A percentile compares a stretch with the other conserved stretches of the same genome.
phyloP scores from a whole-genome alignment of 192 early-diverging fungal genomes.

The Coemansia asiatica region DNA sequence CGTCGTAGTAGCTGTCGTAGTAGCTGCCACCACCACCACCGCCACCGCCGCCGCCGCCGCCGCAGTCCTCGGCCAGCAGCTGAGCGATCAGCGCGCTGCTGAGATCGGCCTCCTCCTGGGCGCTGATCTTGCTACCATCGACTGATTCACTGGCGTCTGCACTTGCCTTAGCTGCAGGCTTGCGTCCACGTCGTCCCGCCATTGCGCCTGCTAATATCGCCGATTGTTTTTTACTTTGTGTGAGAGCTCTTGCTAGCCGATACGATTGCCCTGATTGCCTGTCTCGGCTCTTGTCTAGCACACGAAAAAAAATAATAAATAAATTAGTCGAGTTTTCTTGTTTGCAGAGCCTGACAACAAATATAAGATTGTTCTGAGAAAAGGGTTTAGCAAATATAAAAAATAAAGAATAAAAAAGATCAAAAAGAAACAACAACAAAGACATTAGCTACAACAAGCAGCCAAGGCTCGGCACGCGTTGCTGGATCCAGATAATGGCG shows the following conservation, averaged over 20 bases:
- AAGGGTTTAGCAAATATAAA: background rate
- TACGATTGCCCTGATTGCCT: too few relatives aligned
- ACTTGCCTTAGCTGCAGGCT: background rate
- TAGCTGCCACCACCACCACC: constrained; percentile 51
- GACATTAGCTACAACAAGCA: background rate
- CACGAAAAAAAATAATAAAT: too few relatives aligned
- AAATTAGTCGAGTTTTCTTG: too few relatives aligned
- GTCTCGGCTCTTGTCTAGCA: too few relatives aligned
- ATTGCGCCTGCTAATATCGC: background rate
- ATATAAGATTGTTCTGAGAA: too few relatives aligned
- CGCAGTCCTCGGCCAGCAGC: constrained; percentile 69
- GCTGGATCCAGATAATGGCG: too few relatives aligned
- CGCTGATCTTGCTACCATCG: constrained; percentile 46
- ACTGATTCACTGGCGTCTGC: background rate
- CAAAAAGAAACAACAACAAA: background rate
- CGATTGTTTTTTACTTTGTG: background rate
- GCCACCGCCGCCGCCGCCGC: constrained; percentile 48
- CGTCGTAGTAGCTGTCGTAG: constrained; percentile 59
- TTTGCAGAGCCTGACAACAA: too few relatives aligned
- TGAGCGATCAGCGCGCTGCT: constrained; percentile 79
- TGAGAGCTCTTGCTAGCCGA: background rate
- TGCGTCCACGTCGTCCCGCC: constrained; percentile 11
- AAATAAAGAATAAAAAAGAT: too few relatives aligned
- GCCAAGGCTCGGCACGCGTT: too few relatives aligned
- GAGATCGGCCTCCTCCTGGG: constrained; percentile 77